Base-by-base conservation (phyloP, 257 asterid species). In the Misopates orontium region DNA sequence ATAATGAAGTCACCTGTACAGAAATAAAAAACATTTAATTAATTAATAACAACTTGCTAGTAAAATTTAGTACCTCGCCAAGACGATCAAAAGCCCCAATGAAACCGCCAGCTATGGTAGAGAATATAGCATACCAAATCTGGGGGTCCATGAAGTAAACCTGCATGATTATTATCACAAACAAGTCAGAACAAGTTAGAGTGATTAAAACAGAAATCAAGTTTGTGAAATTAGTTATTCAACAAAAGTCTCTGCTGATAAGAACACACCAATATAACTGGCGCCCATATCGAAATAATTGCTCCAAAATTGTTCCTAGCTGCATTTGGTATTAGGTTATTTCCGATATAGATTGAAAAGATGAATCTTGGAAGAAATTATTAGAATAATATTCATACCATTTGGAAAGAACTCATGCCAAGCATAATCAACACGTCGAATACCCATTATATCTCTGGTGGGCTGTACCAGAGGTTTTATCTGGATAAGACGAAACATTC, bases 71-170 rank as follows among this genome's bases (percentile, higher is more conserved):
- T 82, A 94, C 99, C 99, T 94, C 99, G 10, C 99, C 99, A 56
- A 94, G 85, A 65, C 96, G 99, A 82, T 88, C 97, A 71, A 80
- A 84, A 49, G 99, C 99, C 67, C 99, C 99, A 67, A 86, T 88
- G 61, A 85, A 81, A 59, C 99, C 97, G 72, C 99, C 97, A 64
- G 80, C 85, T 57, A 90, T 19, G 60, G 99, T 94, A 60, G 96
- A 84, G 81, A 77, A 88, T 65, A 94, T 72, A 20, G 99, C 82
- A 73, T 94, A 94, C 99, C 99, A 94, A 39, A 94, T 88, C 82
- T 90, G 99, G 71, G 83, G 70, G 82, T 94, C 99, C 96, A 94
- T 82, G 84, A 94, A 94, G 79, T 94, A 94, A 72, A 94, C 96
- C 99, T 93, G 90, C 75, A 73, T 36, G 67, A 60, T 45, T 75